Percentiles rank a stretch among this genome's conserved stretches.
Evolutionary conservation across 2,329 filamentous ascomycete species (phyloP).

Genomic region (Stachybotrys chartarum): DNA sequence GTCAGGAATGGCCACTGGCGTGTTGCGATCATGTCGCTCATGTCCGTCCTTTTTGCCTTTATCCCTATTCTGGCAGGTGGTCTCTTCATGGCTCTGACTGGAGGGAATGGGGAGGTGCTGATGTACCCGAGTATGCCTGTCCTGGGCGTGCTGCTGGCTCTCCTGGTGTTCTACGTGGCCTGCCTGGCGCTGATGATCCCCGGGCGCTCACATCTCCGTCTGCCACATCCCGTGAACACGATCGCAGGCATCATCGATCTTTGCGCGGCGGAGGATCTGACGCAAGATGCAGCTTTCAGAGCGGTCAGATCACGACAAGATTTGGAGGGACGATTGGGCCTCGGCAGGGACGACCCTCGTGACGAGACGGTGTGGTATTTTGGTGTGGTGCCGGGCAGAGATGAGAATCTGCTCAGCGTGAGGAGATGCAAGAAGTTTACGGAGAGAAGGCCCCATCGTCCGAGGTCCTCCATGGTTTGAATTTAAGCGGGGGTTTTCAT

Average conservation of each 20-base stretch:
- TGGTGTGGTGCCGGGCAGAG: slow-evolving; percentile 30
- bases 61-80: slow-evolving; percentile 64
- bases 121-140: slow-evolving; percentile 70
- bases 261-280: slow-evolving; percentile 63
- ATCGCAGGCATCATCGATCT: slow-evolving; percentile 75
- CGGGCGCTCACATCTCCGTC: slow-evolving; percentile 49
- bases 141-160: slow-evolving; percentile 64
- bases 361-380: slow-evolving; percentile 48
- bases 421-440: slow-evolving; percentile 38
- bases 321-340: slow-evolving; percentile 61
- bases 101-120: slow-evolving; percentile 39
- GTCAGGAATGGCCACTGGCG: slow-evolving; percentile 56
- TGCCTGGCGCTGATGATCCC: slow-evolving; percentile 57
- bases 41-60: slow-evolving; percentile 51
- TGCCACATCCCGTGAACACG: slow-evolving; percentile 67
- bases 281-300: slow-evolving; percentile 67
- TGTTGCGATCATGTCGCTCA: slow-evolving; percentile 53
- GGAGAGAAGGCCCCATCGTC: slow-evolving; percentile 25
- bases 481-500: background rate
- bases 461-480: slow-evolving; percentile 9
- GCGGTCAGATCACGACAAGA: slow-evolving; percentile 60
- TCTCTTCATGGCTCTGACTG: slow-evolving; percentile 66
- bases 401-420: slow-evolving; percentile 35
- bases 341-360: slow-evolving; percentile 32
- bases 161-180: slow-evolving; percentile 64